These are phyloP conservation scores for Williopsis jadinii DNA, from an alignment of 1,139 yeast species.

Conservation along the genomic window DNA sequence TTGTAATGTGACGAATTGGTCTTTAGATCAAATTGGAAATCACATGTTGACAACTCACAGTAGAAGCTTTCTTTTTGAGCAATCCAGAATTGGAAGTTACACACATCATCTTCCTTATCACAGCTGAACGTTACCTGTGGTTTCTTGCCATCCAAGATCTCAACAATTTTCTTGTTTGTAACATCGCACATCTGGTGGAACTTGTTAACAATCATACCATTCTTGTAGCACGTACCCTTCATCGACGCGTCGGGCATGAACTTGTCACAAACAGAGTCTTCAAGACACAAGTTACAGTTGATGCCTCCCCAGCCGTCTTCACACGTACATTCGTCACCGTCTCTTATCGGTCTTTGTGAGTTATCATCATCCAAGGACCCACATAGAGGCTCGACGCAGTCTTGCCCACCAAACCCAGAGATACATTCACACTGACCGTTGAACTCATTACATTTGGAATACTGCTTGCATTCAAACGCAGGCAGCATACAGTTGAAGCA, in stretches of 20 bases:
- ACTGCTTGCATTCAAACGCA: slow-evolving; percentile 84
- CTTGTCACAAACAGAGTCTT: slow-evolving; percentile 70
- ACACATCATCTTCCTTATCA: slow-evolving; percentile 53
- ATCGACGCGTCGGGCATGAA: slow-evolving; percentile 79
- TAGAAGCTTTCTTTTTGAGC: slow-evolving; percentile 83
- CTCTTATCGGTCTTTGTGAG: slow-evolving; percentile 52
- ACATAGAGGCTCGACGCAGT: slow-evolving; percentile 85
- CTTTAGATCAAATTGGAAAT: slow-evolving; percentile 55
- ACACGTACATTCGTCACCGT: slow-evolving; percentile 55
- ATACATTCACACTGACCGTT: slow-evolving; percentile 92
- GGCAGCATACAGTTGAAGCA: slow-evolving; percentile 94
- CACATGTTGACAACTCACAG: slow-evolving; percentile 73
- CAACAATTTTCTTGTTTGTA: slow-evolving; percentile 77
- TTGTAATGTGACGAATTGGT: slow-evolving; percentile 67
- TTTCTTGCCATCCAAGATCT: slow-evolving; percentile 66
- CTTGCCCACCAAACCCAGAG: slow-evolving; percentile 89
- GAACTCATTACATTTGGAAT: slow-evolving; percentile 74
- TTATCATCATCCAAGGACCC: slow-evolving; percentile 70
- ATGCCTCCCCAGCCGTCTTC: slow-evolving; percentile 88
- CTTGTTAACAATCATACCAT: slow-evolving; percentile 78
- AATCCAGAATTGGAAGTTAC: slow-evolving; percentile 96
- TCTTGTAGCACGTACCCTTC: slow-evolving; percentile 80
- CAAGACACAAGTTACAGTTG: slow-evolving; percentile 79
- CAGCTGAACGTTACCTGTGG: slow-evolving; percentile 95
- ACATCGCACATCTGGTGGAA: slow-evolving; percentile 93